These are phyloP conservation scores for Saccharomyces hybrid DNA, from an alignment of 1,139 yeast genomes.

Conservation along the genomic window DNA sequence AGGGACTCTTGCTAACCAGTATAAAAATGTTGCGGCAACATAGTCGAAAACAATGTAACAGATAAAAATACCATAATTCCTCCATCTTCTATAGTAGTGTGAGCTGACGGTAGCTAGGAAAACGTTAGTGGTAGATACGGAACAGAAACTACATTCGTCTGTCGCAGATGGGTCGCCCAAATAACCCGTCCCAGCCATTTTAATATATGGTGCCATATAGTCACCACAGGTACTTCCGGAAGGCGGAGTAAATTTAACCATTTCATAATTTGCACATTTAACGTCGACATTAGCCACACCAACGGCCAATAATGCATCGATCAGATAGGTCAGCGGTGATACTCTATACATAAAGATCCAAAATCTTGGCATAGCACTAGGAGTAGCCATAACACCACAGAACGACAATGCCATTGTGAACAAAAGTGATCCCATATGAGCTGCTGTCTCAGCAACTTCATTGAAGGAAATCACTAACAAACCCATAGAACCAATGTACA, in stretches of 20 bases:
- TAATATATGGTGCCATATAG: slow-evolving; percentile 43
- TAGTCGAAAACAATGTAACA: slow-evolving; percentile 42
- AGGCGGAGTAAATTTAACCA: slow-evolving; percentile 42
- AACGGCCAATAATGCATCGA: slow-evolving; percentile 44
- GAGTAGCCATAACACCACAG: slow-evolving; percentile 75
- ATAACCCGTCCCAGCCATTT: slow-evolving; percentile 48
- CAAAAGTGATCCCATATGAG: slow-evolving; percentile 54
- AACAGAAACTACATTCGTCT: slow-evolving; percentile 46
- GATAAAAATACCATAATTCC: slow-evolving; percentile 56
- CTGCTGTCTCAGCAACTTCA: slow-evolving; percentile 67
- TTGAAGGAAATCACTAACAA: slow-evolving; percentile 47
- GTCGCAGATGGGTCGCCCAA: slow-evolving; percentile 40
- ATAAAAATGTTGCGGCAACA: slow-evolving; percentile 45
- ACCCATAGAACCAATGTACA: slow-evolving; percentile 58
- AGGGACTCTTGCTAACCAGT: slow-evolving; percentile 79
- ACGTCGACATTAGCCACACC: slow-evolving; percentile 49
- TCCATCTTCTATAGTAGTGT: slow-evolving; percentile 48
- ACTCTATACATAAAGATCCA: slow-evolving; percentile 59
- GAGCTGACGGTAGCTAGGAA: slow-evolving; percentile 42
- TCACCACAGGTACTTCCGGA: slow-evolving; percentile 44
- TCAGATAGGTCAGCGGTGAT: slow-evolving; percentile 57
- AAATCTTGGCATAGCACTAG: slow-evolving; percentile 48
- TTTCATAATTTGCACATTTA: slow-evolving; percentile 43
- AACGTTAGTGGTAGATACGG: slow-evolving; percentile 42
- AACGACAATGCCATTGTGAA: slow-evolving; percentile 65